Conservation (phyloP, 2,329 filamentous ascomycete species). For the Emergomyces orientalis region DNA sequence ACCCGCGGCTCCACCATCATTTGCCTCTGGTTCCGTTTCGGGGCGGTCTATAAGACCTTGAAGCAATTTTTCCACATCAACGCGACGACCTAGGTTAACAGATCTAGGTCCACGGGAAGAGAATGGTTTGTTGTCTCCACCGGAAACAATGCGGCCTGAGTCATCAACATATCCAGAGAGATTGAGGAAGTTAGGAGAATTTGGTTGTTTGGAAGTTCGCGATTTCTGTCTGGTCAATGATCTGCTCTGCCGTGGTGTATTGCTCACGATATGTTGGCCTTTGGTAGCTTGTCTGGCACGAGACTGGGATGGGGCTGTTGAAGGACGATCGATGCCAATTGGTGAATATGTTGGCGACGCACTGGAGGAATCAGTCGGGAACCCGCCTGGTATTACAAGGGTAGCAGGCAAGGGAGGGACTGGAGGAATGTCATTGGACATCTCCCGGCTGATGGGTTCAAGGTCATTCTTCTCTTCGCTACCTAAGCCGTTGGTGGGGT, state of each 20-base stretch:
- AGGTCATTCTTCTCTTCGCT: constrained; percentile 12
- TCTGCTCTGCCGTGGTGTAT: constrained; percentile 17
- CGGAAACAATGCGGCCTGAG: background rate
- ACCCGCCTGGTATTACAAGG: constrained; percentile 35
- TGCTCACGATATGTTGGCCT: constrained; percentile 5
- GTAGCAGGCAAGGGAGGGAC: constrained; percentile 38
- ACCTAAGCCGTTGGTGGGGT: constrained; percentile 15
- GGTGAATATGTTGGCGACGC: constrained; percentile 21
- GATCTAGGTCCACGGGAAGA: constrained; percentile 10
- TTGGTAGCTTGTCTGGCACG: constrained; percentile 9
- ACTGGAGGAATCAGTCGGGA: constrained; percentile 29
- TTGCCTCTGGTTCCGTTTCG: constrained; percentile 12
- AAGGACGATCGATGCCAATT: constrained; percentile 18
- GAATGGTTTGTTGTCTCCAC: background rate
- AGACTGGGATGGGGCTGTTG: constrained; percentile 16
- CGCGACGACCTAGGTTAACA: constrained; percentile 16
- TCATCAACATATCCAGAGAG: background rate
- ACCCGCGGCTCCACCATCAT: background rate
- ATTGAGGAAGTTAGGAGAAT: background rate
- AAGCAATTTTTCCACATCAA: constrained; percentile 30
- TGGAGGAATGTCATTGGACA: constrained; percentile 34
- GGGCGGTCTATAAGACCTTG: constrained; percentile 28
- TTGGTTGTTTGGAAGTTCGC: background rate
- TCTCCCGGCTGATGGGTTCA: constrained; percentile 10
- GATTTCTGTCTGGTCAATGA: constrained; percentile 27